phyloP scores from a whole-genome alignment of 768 basidiomycete species.

The Lentinula raphanica region DNA sequence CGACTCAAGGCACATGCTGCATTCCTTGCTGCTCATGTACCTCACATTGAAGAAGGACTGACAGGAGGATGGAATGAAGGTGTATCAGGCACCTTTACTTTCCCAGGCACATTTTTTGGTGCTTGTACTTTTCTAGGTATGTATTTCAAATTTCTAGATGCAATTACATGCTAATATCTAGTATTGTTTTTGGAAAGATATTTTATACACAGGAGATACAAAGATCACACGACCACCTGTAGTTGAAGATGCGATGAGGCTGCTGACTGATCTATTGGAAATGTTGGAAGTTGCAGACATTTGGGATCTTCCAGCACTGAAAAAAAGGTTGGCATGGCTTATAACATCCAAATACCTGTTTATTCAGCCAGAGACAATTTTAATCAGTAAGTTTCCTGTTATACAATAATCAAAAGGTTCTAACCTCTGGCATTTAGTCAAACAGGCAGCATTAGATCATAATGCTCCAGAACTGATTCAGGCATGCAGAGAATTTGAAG shows the following conservation, averaged over 20 bases:
- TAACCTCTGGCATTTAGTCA: background rate
- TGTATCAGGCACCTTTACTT: background rate
- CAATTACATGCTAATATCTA: too few species aligned
- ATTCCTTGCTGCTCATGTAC: constrained; percentile 2
- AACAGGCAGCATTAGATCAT: background rate
- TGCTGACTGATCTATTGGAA: background rate
- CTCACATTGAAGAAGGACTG: background rate
- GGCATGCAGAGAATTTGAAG: background rate
- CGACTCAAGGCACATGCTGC: constrained; percentile 5
- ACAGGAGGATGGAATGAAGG: constrained; percentile 1
- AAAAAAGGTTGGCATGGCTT: background rate
- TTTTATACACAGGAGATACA: constrained; percentile 3
- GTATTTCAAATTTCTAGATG: background rate
- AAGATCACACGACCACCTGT: background rate
- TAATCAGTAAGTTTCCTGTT: background rate
- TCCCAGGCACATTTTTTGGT: constrained; percentile 5
- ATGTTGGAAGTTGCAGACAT: background rate
- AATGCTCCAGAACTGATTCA: background rate
- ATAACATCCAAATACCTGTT: constrained; percentile 3
- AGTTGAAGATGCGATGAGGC: background rate
- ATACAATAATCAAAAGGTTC: background rate
- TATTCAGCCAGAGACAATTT: constrained; percentile 1
- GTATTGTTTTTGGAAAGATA: background rate
- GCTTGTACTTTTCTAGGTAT: constrained; percentile 3
- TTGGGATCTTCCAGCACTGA: background rate